Evolutionary conservation across 139 green algal genomes (phyloP), one percentile per base, ranked within the genome.

Genomic region (Volvox reticuliferus): DNA sequence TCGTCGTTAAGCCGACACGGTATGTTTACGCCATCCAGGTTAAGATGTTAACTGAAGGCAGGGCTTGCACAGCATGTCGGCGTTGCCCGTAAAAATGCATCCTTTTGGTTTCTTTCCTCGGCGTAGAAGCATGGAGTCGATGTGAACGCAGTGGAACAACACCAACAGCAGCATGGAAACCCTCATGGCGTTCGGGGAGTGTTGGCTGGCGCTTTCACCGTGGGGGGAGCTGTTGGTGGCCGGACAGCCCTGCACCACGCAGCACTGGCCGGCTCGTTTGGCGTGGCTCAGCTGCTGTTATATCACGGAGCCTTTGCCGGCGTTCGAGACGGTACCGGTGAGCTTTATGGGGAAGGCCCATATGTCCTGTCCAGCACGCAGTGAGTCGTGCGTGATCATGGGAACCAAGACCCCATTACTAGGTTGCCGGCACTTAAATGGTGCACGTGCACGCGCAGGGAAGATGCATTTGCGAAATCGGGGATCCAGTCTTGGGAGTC

Each of bases 161-260:
- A 50, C 3, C 18, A 33, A 19, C 68, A 68, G 36, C 85, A 81
- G 32, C 84, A 69, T 18, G 9, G 12, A 35, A 26, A 26, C 1
- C 61, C 32, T 32, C 81, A 33, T 21, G 62, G 62, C 30, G 30
- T 87, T 32, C 81, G 61, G 19, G 35, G 30, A 62, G 62, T 33
- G 22, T 19, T 44, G 33, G 80, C 55, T 6, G 80, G 36, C 79
- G 79, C 79, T 1, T 37, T 35, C 63, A 61, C 19, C n/a, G 30
- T 32, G 20, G 82, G 63, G 67, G 83, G 24, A 68, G 83, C 83
- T 65, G 67, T 35, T 6, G 32, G 36, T 32, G 83, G 86, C 19
- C 86, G 86, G 0, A 90, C 86, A 24, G 73, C 86, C 9, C 86
- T 90, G 20, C 86, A 90, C 20, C 36, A 75, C 73, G 86, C 86